phyloP scores from a whole-genome alignment of 1,284 basidiomycete species.

The Apiotrichum domesticum region DNA sequence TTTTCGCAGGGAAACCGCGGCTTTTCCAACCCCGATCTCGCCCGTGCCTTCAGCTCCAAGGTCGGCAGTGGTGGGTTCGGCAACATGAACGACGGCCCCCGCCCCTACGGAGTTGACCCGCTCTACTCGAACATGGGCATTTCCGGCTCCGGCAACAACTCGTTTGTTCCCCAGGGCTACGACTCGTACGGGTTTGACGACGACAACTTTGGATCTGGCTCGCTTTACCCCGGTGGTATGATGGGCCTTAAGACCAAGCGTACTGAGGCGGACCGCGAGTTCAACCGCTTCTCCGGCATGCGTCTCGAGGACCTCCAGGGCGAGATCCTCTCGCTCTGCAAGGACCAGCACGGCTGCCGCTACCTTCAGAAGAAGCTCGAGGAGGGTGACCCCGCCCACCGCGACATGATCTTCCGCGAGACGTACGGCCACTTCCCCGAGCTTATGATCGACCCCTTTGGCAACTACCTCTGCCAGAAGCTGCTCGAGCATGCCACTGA shows the following conservation, averaged over 20 bases:
- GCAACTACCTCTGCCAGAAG: slow-evolving; percentile 99
- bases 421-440: slow-evolving; percentile 97
- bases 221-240: slow-evolving; percentile 66
- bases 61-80: slow-evolving; percentile 54
- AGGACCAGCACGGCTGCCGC: slow-evolving; percentile 98
- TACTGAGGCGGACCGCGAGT: slow-evolving; percentile 85
- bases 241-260: slow-evolving; percentile 90
- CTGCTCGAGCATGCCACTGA: slow-evolving; percentile 95
- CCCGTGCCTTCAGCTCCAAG: slow-evolving; percentile 61
- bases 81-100: slow-evolving; percentile 43
- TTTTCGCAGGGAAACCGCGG: slow-evolving; percentile 42
- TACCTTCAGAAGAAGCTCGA: slow-evolving; percentile 99
- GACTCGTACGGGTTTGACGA: slow-evolving; percentile 62
- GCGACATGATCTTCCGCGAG: slow-evolving; percentile 99
- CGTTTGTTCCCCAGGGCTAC: slow-evolving; percentile 50
- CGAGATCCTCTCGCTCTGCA: slow-evolving; percentile 88
- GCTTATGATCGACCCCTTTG: slow-evolving; percentile 99
- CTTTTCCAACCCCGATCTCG: slow-evolving; percentile 48
- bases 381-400: slow-evolving; percentile 85
- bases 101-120: slow-evolving; percentile 44
- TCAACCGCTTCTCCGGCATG: slow-evolving; percentile 91
- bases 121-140: slow-evolving; percentile 37
- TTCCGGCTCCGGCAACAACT: slow-evolving; percentile 43
- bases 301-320: slow-evolving; percentile 92
- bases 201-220: slow-evolving; percentile 62